Evolutionary conservation across 1,284 basidiomycete species (phyloP).

Genomic region (Cutaneotrichosporon arboriforme): DNA sequence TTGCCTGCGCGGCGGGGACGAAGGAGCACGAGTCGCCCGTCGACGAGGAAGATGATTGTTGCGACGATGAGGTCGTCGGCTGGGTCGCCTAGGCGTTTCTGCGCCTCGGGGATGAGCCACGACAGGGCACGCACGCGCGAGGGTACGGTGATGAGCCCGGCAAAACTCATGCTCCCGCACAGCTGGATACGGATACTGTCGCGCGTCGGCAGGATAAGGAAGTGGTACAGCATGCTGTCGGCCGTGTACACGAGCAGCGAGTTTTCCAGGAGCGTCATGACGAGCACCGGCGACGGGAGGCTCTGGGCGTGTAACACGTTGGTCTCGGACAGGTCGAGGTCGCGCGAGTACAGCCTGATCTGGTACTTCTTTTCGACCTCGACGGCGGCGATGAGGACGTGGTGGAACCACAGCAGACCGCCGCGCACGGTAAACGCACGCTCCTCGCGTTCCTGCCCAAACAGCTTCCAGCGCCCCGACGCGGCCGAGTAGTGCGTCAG

Average conservation of each 20-base stretch:
- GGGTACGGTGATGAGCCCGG: constrained; percentile 81
- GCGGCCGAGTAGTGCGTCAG: constrained; percentile 89
- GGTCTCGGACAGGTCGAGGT: constrained; percentile 79
- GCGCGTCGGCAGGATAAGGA: constrained; percentile 77
- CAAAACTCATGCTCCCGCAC: constrained; percentile 92
- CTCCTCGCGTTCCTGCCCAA: constrained; percentile 78
- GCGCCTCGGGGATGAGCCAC: constrained; percentile 91
- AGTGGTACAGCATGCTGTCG: constrained; percentile 94
- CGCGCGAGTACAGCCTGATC: constrained; percentile 88
- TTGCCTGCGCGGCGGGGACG: constrained; percentile 75
- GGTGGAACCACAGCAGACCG: constrained; percentile 94
- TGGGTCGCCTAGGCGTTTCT: constrained; percentile 95
- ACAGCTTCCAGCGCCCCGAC: constrained; percentile 93
- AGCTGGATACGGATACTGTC: constrained; percentile 78
- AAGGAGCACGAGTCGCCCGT: constrained; percentile 82
- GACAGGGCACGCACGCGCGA: constrained; percentile 82
- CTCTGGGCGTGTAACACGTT: constrained; percentile 78
- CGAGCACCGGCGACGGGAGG: constrained; percentile 70
- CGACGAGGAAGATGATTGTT: constrained; percentile 92
- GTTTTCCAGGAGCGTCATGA: constrained; percentile 88
- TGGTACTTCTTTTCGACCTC: constrained; percentile 73
- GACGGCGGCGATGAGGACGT: constrained; percentile 85
- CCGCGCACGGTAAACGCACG: constrained; percentile 82
- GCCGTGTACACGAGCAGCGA: constrained; percentile 93
- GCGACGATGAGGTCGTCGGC: constrained; percentile 88